A percentile compares a stretch with the other conserved stretches of the same genome.
Conservation (phyloP, 345 rosid species). For the Schrenkiella parvula region DNA sequence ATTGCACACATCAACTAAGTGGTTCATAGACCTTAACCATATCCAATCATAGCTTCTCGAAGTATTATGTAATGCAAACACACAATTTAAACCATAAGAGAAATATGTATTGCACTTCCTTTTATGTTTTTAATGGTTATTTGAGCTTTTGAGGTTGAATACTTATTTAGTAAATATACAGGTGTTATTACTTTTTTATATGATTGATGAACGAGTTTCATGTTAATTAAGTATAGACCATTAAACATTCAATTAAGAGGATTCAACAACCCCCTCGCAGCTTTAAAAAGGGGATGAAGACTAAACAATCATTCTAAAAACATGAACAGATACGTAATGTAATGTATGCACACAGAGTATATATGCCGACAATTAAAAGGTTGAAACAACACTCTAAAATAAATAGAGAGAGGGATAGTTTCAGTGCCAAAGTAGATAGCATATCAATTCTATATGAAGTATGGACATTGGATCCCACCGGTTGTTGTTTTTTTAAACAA, state of each 20-base stretch:
- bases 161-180: not conserved
- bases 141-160: not conserved
- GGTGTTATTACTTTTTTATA: not conserved
- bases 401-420: not conserved
- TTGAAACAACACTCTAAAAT: not conserved
- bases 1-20: conserved; percentile 19
- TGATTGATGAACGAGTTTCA: not conserved
- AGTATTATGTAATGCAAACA: not conserved
- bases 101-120: not conserved
- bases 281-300: conserved; percentile 2
- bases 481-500: conserved; percentile 4
- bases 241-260: conserved; percentile 3
- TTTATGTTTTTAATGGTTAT: not conserved
- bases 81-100: not conserved
- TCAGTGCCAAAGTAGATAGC: conserved; percentile 31
- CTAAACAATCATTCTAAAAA: not conserved
- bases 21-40: conserved; percentile 15
- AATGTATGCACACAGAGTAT: not conserved
- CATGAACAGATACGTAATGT: not conserved
- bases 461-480: conserved; percentile 35
- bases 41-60: conserved; percentile 18
- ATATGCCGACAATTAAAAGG: conserved; percentile 30
- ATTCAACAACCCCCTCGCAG: conserved; percentile 13
- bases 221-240: not conserved
- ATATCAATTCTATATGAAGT: conserved; percentile 33